phyloP scores from a whole-genome alignment of 148 eudicot species.

The Hydrangea macrophylla region DNA sequence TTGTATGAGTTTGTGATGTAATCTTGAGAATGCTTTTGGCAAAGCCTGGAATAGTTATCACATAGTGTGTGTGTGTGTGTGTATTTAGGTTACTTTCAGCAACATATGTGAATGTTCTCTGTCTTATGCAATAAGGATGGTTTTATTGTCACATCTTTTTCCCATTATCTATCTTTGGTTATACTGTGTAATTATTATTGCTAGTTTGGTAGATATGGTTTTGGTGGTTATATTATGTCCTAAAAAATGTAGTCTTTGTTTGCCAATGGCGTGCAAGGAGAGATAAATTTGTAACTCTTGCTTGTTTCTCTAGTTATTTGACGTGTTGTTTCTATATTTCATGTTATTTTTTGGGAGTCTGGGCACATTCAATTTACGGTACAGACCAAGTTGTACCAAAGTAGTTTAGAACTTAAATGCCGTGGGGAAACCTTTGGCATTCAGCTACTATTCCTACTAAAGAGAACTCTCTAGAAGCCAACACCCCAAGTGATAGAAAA shows the following conservation, averaged over 20 bases:
- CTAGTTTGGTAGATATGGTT: not conserved
- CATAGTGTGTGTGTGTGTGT: too few relatives aligned
- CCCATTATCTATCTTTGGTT: not conserved
- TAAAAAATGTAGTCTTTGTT: not conserved
- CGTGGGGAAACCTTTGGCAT: too few relatives aligned
- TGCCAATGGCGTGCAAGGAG: too few relatives aligned
- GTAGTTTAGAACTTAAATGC: not conserved
- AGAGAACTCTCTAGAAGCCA: not conserved
- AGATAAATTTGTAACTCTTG: too few relatives aligned
- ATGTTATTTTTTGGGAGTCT: too few relatives aligned
- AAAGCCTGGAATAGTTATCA: too few relatives aligned
- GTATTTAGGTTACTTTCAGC: too few relatives aligned
- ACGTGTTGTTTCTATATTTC: too few relatives aligned
- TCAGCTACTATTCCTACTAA: not conserved
- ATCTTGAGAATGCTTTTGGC: too few relatives aligned
- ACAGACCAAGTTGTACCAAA: not conserved
- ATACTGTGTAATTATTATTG: not conserved
- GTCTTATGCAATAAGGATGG: not conserved
- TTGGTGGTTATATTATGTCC: not conserved
- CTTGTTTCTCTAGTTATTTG: too few relatives aligned
- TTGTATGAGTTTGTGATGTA: too few relatives aligned
- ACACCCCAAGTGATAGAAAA: not conserved
- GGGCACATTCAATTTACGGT: not conserved
- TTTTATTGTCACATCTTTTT: not conserved
- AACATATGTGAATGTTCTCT: not conserved